These are phyloP conservation scores for Eucalyptus pauciflora DNA, from an alignment of 345 rosid species.

Conservation along the genomic window DNA sequence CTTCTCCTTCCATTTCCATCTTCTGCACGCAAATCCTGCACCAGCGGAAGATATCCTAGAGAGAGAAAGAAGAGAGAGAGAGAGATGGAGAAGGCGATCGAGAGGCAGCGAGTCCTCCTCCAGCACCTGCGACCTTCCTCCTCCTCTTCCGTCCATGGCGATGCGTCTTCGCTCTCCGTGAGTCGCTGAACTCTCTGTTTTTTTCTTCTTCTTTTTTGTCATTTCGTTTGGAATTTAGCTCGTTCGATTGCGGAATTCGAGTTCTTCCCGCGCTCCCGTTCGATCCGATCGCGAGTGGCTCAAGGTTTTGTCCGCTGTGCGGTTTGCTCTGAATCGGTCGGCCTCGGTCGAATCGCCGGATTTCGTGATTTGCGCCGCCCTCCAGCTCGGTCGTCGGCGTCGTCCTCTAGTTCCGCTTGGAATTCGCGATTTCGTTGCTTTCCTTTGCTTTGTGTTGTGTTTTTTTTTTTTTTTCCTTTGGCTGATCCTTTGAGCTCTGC, in stretches of 20 bases:
- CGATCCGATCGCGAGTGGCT: neutral
- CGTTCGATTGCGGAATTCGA: neutral
- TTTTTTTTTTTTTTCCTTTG: neutral
- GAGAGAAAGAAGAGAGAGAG: neutral
- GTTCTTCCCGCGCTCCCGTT: neutral
- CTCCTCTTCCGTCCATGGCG: slow-evolving; percentile 30
- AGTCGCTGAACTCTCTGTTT: neutral
- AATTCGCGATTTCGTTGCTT: neutral
- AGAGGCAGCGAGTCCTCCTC: slow-evolving; percentile 77
- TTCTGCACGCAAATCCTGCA: neutral
- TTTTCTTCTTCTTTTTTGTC: too few relatives aligned
- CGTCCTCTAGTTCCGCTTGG: neutral
- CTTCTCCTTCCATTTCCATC: neutral
- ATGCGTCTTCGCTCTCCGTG: slow-evolving; percentile 60
- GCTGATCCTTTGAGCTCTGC: neutral
- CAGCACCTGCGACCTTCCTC: slow-evolving; percentile 76
- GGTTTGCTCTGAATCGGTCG: neutral
- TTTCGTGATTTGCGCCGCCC: neutral
- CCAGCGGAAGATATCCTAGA: neutral
- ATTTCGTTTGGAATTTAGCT: neutral
- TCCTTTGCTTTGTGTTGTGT: neutral
- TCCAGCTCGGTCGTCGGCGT: neutral
- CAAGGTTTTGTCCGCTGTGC: neutral
- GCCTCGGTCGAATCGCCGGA: neutral
- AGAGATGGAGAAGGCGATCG: slow-evolving; percentile 74